These are phyloP conservation scores for Cryphonectria nitschkei DNA, from an alignment of 2,329 filamentous ascomycete species.

Conservation along the genomic window DNA sequence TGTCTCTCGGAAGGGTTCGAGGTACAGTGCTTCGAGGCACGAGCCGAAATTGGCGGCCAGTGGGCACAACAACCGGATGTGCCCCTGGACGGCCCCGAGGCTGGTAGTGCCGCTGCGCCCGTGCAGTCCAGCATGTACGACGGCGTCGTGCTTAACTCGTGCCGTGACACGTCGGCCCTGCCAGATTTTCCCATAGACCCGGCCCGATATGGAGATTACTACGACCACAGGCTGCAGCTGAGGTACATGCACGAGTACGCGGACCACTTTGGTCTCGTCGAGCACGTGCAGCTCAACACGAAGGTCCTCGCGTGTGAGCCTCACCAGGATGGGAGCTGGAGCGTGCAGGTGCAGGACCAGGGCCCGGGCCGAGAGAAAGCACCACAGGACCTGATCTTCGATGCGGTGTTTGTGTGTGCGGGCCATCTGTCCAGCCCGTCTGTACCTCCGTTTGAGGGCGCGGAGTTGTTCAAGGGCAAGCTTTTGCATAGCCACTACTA, in stretches of 20 bases:
- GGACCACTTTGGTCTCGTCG: slow-evolving; percentile 40
- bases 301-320: slow-evolving; percentile 39
- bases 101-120: slow-evolving; percentile 16
- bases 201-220: slow-evolving; percentile 42
- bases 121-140: slow-evolving; percentile 40
- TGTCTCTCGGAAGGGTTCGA: slow-evolving; percentile 42
- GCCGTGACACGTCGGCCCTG: slow-evolving; percentile 43
- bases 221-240: slow-evolving; percentile 40
- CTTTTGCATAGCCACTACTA: slow-evolving; percentile 45
- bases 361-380: slow-evolving; percentile 24
- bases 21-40: slow-evolving; percentile 42
- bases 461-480: slow-evolving; percentile 39
- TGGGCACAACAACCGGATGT: slow-evolving; percentile 42
- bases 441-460: slow-evolving; percentile 38
- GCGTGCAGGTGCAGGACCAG: slow-evolving; percentile 33
- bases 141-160: slow-evolving; percentile 43
- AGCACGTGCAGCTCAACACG: slow-evolving; percentile 40
- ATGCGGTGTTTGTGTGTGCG: slow-evolving; percentile 42
- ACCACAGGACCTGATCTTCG: slow-evolving; percentile 34
- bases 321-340: slow-evolving; percentile 37
- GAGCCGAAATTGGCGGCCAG: slow-evolving; percentile 41
- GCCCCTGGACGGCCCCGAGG: slow-evolving; percentile 31
- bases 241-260: slow-evolving; percentile 44
- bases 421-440: slow-evolving; percentile 40
- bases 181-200: slow-evolving; percentile 46